A percentile compares a stretch with the other conserved stretches of the same genome.
phyloP scores from a whole-genome alignment of 768 basidiomycete genomes.

The Tulasnella sp. region DNA sequence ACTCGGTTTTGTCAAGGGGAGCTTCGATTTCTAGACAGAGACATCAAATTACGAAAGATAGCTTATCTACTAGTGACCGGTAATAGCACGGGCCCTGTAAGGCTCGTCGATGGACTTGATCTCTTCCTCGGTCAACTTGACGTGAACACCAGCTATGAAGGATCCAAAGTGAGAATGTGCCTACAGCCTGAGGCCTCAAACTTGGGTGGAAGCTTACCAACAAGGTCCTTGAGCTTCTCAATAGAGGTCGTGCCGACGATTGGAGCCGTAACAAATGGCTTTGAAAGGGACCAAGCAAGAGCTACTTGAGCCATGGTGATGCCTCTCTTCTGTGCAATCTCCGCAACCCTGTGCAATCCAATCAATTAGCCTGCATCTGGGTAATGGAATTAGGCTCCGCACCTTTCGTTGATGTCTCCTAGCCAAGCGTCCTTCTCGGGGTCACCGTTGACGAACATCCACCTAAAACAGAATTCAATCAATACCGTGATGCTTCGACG shows the following conservation, averaged over 20 bases:
- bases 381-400: not conserved
- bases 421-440: slow-evolving; percentile 22
- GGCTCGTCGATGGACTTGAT: slow-evolving; percentile 54
- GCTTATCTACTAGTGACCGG: slow-evolving; percentile 42
- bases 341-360: slow-evolving; percentile 3
- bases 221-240: slow-evolving; percentile 51
- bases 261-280: slow-evolving; percentile 48
- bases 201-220: slow-evolving; percentile 40
- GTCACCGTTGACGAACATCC: slow-evolving; percentile 6
- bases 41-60: not conserved
- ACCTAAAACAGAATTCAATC: not conserved
- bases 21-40: not conserved
- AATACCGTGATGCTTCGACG: not conserved
- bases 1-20: not conserved
- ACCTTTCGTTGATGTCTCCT: slow-evolving; percentile 16
- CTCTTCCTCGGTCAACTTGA: slow-evolving; percentile 54
- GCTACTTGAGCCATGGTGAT: slow-evolving; percentile 38
- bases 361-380: not conserved
- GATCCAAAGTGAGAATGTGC: not conserved
- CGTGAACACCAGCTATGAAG: slow-evolving; percentile 44
- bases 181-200: not conserved
- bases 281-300: slow-evolving; percentile 46
- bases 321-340: slow-evolving; percentile 8
- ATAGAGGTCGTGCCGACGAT: slow-evolving; percentile 56
- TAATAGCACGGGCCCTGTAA: slow-evolving; percentile 47